Percentiles rank a stretch among this genome's conserved stretches.
phyloP scores from a whole-genome alignment of 2,329 filamentous ascomycete species.

The Aureobasidium sp. region DNA sequence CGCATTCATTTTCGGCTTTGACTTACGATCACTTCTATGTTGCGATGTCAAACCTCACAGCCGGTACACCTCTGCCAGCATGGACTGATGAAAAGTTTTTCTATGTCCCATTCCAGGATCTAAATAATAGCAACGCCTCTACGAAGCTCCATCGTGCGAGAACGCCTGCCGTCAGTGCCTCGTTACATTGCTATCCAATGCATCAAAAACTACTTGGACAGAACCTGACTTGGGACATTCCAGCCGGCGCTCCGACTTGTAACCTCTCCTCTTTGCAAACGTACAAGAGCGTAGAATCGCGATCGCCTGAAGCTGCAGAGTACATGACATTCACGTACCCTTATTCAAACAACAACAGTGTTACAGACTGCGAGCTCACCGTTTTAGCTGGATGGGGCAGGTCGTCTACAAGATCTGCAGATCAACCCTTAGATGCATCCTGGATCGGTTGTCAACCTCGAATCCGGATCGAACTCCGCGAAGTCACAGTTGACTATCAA shows the following conservation, averaged over 20 bases:
- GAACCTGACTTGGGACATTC: background rate
- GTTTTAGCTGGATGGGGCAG: background rate
- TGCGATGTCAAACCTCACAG: slow-evolving; percentile 39
- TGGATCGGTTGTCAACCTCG: slow-evolving; percentile 26
- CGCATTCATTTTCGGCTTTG: background rate
- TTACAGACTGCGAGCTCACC: background rate
- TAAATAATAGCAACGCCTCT: slow-evolving; percentile 6
- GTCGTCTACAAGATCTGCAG: background rate
- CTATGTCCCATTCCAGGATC: slow-evolving; percentile 40
- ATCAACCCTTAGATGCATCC: background rate
- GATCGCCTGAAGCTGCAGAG: background rate
- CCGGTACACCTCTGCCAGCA: slow-evolving; percentile 37
- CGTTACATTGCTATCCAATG: slow-evolving; percentile 29
- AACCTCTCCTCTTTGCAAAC: background rate
- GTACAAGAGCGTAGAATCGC: background rate
- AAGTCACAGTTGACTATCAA: slow-evolving; percentile 24
- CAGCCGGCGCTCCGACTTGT: background rate
- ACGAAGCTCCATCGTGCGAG: slow-evolving; percentile 19
- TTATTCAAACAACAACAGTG: background rate
- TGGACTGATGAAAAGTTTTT: slow-evolving; percentile 42
- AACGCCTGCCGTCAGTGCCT: slow-evolving; percentile 30
- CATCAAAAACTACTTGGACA: slow-evolving; percentile 14
- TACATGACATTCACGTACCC: background rate
- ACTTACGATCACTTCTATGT: slow-evolving; percentile 35
- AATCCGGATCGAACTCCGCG: slow-evolving; percentile 27